Conservation (phyloP, 306 rosid species). For the Dryas octopetala region DNA sequence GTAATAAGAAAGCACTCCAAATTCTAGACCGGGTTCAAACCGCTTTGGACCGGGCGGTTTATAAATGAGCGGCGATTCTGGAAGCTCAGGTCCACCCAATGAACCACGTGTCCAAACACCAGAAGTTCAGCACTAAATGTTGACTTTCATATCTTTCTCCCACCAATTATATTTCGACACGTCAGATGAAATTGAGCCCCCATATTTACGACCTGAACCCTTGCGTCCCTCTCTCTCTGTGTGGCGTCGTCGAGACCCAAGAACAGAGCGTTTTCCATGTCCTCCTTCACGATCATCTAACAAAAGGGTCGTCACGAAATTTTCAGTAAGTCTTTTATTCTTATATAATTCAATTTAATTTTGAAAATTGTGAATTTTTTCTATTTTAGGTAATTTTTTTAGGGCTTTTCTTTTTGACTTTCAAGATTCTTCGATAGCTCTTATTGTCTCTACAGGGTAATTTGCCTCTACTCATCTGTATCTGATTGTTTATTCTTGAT, state of each 20-base stretch:
- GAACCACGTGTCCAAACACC: constrained; percentile 37
- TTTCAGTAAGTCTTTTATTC: constrained; percentile 46
- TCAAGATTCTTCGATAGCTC: not conserved
- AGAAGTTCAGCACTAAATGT: constrained; percentile 2
- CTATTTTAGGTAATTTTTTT: not conserved
- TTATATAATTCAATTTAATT: not conserved
- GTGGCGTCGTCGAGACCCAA: constrained; percentile 23
- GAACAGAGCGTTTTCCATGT: constrained; percentile 24
- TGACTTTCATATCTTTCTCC: constrained; percentile 31
- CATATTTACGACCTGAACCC: constrained; percentile 63
- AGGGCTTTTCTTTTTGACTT: not conserved
- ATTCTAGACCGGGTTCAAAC: constrained; percentile 13
- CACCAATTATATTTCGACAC: constrained; percentile 30
- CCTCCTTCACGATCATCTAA: constrained; percentile 37
- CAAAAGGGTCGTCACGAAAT: constrained; percentile 28
- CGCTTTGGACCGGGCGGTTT: constrained; percentile 35
- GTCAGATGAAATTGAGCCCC: constrained; percentile 41
- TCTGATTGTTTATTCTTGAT: not conserved
- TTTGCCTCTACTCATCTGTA: not conserved
- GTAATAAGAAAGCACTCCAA: not conserved
- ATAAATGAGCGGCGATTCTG: constrained; percentile 24
- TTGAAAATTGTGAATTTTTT: not conserved
- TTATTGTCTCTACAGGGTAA: not conserved
- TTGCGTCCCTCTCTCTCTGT: constrained; percentile 21
- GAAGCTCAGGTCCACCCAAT: constrained; percentile 26